phyloP scores from a whole-genome alignment of 202 grass and related monocot genomes.

The Cymbopogon flexuosus region DNA sequence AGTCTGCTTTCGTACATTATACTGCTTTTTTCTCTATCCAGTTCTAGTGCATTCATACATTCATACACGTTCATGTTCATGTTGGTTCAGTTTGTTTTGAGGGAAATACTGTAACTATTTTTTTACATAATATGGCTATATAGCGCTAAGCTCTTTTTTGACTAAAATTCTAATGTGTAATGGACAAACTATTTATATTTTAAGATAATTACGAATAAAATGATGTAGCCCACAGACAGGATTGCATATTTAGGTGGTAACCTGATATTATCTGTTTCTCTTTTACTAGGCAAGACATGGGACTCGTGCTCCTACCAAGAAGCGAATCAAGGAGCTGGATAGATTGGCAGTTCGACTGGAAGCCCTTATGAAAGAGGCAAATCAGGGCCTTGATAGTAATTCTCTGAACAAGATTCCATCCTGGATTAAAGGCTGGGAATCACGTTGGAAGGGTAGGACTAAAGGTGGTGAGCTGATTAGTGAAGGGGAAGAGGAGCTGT shows the following conservation, averaged over 20 bases:
- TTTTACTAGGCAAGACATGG: conserved; percentile 76
- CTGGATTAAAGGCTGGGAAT: conserved; percentile 83
- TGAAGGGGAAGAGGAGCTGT: conserved; percentile 83
- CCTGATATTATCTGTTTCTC: background rate
- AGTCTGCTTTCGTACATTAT: conserved; percentile 24
- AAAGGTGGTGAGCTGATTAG: conserved; percentile 75
- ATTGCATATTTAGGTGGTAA: background rate
- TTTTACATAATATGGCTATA: background rate
- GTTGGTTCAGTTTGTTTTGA: background rate
- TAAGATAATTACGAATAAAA: background rate
- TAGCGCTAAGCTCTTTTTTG: background rate
- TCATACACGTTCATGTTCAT: background rate
- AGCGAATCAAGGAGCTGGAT: conserved; percentile 84
- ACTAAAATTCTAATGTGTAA: background rate
- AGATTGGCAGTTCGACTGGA: conserved; percentile 47
- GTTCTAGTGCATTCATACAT: background rate
- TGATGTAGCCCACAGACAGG: background rate
- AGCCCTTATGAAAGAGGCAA: conserved; percentile 53
- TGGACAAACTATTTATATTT: background rate
- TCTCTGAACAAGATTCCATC: conserved; percentile 52
- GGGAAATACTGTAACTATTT: background rate
- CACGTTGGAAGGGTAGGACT: conserved; percentile 69
- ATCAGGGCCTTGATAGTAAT: conserved; percentile 25
- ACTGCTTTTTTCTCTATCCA: background rate
- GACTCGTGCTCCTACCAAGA: conserved; percentile 76